Evolutionary conservation across 208 protist genomes (phyloP).

Genomic region (Crithidia fasciculata): DNA sequence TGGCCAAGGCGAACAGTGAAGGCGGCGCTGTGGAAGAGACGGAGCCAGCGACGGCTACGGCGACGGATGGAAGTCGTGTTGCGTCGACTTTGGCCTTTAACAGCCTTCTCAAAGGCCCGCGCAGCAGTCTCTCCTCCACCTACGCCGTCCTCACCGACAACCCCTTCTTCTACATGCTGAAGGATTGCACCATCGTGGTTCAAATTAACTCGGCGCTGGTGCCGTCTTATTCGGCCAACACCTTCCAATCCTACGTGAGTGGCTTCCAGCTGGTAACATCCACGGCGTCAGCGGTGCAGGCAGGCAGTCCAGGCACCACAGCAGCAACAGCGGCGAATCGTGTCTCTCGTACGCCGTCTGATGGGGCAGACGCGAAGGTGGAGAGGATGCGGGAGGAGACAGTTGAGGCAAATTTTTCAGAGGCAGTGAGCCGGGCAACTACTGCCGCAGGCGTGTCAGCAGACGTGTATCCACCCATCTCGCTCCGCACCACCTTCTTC

Average conservation of each 20-base stretch:
- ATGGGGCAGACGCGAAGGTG: no score
- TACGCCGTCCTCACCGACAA: conserved; percentile 25
- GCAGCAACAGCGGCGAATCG: background rate
- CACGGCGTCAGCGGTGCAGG: background rate
- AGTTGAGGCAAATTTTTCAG: background rate
- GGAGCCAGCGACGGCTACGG: no score
- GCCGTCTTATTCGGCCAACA: conserved; percentile 13
- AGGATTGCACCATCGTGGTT: conserved; percentile 35
- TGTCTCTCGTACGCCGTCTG: no score
- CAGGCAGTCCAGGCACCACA: background rate
- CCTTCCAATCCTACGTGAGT: conserved; percentile 21
- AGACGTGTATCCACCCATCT: conserved; percentile 15
- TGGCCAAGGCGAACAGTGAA: background rate
- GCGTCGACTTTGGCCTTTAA: background rate
- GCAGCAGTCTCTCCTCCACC: conserved; percentile 18
- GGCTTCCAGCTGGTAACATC: background rate
- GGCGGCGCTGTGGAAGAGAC: background rate
- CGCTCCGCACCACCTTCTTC: conserved; percentile 38
- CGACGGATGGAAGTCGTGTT: background rate
- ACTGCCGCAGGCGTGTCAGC: background rate
- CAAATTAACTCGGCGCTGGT: background rate
- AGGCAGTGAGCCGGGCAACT: background rate
- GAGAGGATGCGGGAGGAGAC: no score
- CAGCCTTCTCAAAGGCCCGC: conserved; percentile 16
- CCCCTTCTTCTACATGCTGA: conserved; percentile 41